Conservation (phyloP, 345 rosid species). For the Psidium friedrichsthalianum region DNA sequence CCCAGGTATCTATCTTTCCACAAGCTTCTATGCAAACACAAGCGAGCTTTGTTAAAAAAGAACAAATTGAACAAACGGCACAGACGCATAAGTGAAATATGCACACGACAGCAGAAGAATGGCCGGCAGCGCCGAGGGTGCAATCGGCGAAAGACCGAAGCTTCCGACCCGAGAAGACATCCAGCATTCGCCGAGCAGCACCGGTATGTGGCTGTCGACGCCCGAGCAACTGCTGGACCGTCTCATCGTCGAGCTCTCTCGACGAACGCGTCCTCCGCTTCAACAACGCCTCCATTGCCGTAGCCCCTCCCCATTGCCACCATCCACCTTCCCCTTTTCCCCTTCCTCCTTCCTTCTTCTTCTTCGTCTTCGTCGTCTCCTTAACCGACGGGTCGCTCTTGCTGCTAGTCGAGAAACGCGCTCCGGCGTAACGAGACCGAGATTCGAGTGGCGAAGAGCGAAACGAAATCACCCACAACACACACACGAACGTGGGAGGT, state of each 20-base stretch:
- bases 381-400: not conserved
- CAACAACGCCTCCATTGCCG: conserved; percentile 21
- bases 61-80: not conserved
- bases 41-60: not conserved
- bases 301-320: not conserved
- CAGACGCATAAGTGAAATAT: not conserved
- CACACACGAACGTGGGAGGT: not conserved
- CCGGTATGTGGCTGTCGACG: conserved; percentile 47
- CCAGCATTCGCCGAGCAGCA: conserved; percentile 73
- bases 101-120: conserved; percentile 67
- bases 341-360: not conserved
- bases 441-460: not conserved
- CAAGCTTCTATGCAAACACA: not conserved
- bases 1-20: not conserved
- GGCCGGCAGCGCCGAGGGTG: conserved; percentile 91
- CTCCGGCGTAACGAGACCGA: not conserved
- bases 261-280: conserved; percentile 79
- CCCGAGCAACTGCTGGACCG: conserved; percentile 5
- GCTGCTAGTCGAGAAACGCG: not conserved
- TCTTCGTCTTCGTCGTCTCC: not conserved
- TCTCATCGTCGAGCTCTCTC: conserved; percentile 24
- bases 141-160: conserved; percentile 72
- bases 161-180: conserved; percentile 39
- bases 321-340: not conserved
- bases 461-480: not conserved